Evolutionary conservation across 2,329 filamentous ascomycete species (phyloP).

Genomic region (Phyllosticta citribraziliensis): DNA sequence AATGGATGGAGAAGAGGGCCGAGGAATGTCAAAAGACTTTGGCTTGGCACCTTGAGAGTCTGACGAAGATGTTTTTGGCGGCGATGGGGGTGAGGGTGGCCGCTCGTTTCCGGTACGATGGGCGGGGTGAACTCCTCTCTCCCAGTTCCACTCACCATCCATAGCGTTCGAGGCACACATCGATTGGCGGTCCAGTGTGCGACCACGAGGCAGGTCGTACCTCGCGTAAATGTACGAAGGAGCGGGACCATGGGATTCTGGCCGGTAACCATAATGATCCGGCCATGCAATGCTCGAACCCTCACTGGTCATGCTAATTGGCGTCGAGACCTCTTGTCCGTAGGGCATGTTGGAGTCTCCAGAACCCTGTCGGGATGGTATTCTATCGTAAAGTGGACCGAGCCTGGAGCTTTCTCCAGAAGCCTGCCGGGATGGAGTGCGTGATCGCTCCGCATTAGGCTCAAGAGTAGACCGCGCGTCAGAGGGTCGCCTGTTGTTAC

Average conservation of each 20-base stretch:
- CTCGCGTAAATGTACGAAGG: constrained; percentile 81
- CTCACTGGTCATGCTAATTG: constrained; percentile 63
- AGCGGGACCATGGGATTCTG: constrained; percentile 42
- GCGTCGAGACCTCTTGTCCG: constrained; percentile 58
- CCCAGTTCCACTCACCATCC: constrained; percentile 50
- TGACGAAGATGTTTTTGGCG: constrained; percentile 21
- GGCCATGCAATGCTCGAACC: constrained; percentile 46
- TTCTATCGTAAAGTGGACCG: constrained; percentile 16
- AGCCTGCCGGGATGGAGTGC: constrained; percentile 22
- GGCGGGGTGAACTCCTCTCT: constrained; percentile 27
- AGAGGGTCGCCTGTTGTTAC: constrained; percentile 41
- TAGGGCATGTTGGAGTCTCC: constrained; percentile 46
- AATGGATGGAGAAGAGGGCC: constrained; percentile 22
- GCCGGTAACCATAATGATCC: constrained; percentile 20
- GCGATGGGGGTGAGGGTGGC: constrained; percentile 30
- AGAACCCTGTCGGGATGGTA: constrained; percentile 31
- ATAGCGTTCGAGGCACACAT: constrained; percentile 29
- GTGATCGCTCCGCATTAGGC: constrained; percentile 20
- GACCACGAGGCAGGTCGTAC: constrained; percentile 73
- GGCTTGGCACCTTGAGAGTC: constrained; percentile 9
- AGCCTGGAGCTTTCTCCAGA: constrained; percentile 28
- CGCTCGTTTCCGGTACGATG: constrained; percentile 12
- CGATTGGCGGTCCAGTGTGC: constrained; percentile 56
- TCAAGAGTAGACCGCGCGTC: constrained; percentile 34
- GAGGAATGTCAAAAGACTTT: constrained; percentile 15